These are phyloP conservation scores for Scutellaria minor DNA, from an alignment of 257 asterid genomes.

Conservation along the genomic window DNA sequence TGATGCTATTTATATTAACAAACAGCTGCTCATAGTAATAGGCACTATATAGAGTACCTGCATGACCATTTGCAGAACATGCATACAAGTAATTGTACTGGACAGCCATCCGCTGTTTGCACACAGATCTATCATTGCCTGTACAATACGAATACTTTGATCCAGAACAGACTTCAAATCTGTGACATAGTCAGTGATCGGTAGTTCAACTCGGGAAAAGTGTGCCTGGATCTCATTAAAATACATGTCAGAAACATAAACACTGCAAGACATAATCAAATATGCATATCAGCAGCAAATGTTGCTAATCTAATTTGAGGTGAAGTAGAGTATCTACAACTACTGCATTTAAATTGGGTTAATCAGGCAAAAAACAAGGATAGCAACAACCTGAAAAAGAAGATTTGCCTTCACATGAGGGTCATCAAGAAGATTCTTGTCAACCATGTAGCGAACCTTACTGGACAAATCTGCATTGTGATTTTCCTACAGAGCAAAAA, in stretches of 20 bases:
- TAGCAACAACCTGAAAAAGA: constrained; percentile 76
- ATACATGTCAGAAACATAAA: constrained; percentile 26
- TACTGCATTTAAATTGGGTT: constrained; percentile 13
- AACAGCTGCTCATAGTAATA: constrained; percentile 22
- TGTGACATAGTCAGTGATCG: constrained; percentile 88
- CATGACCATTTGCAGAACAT: constrained; percentile 97
- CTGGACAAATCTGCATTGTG: constrained; percentile 75
- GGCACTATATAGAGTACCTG: constrained; percentile 62
- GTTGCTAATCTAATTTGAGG: constrained; percentile 14
- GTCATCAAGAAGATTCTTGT: constrained; percentile 85
- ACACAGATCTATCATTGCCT: constrained; percentile 98
- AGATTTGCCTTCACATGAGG: constrained; percentile 98
- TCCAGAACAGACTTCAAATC: constrained; percentile 94
- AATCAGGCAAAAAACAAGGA: constrained; percentile 29
- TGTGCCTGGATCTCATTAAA: constrained; percentile 73
- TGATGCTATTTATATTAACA: constrained; percentile 7
- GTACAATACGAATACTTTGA: constrained; percentile 94
- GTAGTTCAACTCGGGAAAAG: constrained; percentile 81
- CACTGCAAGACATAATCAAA: constrained; percentile 29
- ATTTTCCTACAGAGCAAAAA: constrained; percentile 60
- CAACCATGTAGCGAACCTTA: constrained; percentile 77
- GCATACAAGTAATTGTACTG: constrained; percentile 87
- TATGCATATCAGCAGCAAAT: constrained; percentile 10
- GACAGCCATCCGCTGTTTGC: constrained; percentile 99
- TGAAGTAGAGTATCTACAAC: constrained; percentile 3